These are phyloP conservation scores for Crucihimalaya himalaica DNA, from an alignment of 345 rosid species.

Conservation along the genomic window DNA sequence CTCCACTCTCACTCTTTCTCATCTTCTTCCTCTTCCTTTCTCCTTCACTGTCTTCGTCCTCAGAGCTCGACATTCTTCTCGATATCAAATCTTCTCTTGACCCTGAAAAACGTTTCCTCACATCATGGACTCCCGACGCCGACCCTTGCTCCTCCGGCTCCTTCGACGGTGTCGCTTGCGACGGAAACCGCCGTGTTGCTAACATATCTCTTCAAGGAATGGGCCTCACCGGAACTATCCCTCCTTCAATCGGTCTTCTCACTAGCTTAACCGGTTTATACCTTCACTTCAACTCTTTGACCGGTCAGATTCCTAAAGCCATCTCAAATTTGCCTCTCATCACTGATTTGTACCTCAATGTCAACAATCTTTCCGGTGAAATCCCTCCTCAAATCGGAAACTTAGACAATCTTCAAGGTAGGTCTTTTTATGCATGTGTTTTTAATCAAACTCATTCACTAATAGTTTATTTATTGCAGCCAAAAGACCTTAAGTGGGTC, in stretches of 20 bases:
- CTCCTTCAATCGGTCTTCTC: constrained; percentile 71
- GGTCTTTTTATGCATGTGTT: constrained; percentile 36
- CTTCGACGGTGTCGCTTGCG: constrained; percentile 88
- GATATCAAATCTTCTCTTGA: constrained; percentile 80
- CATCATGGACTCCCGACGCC: constrained; percentile 62
- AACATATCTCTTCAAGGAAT: constrained; percentile 92
- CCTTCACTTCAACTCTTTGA: constrained; percentile 81
- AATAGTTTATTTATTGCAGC: constrained; percentile 25
- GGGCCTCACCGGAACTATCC: constrained; percentile 77
- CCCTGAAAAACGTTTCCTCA: constrained; percentile 64
- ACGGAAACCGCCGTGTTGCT: constrained; percentile 62
- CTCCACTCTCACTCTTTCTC: constrained; percentile 32
- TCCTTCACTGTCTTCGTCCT: constrained; percentile 45
- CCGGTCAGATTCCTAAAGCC: constrained; percentile 77
- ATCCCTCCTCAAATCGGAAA: constrained; percentile 76
- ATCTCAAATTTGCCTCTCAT: constrained; percentile 62
- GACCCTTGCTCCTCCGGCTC: constrained; percentile 64
- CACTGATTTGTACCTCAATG: constrained; percentile 79
- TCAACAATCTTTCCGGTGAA: constrained; percentile 74
- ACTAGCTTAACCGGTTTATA: constrained; percentile 84
- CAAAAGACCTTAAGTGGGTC: constrained; percentile 15
- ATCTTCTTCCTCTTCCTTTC: constrained; percentile 34
- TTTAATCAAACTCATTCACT: background rate
- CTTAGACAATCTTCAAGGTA: constrained; percentile 85
- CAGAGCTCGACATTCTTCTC: constrained; percentile 68